Base-by-base conservation (phyloP, 805 yeast genomes). In the Tetrapisispora iriomotensis region DNA sequence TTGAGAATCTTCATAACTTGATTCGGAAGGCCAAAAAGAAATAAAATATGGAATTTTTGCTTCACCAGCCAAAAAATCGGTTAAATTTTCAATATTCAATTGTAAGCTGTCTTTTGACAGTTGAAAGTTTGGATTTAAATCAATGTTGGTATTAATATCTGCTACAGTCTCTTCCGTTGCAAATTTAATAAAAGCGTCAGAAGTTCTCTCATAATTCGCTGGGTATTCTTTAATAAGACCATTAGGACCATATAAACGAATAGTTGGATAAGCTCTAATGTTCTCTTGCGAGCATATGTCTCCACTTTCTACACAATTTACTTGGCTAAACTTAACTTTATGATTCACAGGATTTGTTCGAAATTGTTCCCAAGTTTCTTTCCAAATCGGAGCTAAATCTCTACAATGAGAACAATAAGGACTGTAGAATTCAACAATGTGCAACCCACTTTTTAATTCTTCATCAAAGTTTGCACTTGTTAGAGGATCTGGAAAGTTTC, bases 341-440 rank as follows among this genome's bases (percentile, higher is more conserved):
- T 72, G 48, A 8, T 60, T 48, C 14, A 64, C 54, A 33, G 71
- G 69, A 28, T 74, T 77, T 8, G 60, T 56, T 27, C 68, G 58
- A 49, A 74, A 71, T 4, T 60, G 56, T 19, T 65, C 50, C 62
- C 75, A 83, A 0, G 90, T 72, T 40, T 71, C 66, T 42, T 76
- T 72, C 96, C 97, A 92, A 7, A 64, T 69, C 1, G 98, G 97
- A 2, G 84, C 92, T 38, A 92, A 63, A 7, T 64, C 67, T 45
- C 65, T 71, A 63, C 98, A 92, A 61, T 90, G 97, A 7, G 65
- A 58, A 58, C 98, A 92, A 52, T 79, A 79, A 0, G 98, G 98
- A 24, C 95, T 85, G 56, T 63, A 92, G 61, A 86, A 88, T 62
- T 90, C 96, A 25, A 90, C 79, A 53, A 90, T 70, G 51, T 87